Evolutionary conservation across 1,139 yeast genomes (phyloP).

Genomic region (Hemisphaericaspora subhashii): DNA sequence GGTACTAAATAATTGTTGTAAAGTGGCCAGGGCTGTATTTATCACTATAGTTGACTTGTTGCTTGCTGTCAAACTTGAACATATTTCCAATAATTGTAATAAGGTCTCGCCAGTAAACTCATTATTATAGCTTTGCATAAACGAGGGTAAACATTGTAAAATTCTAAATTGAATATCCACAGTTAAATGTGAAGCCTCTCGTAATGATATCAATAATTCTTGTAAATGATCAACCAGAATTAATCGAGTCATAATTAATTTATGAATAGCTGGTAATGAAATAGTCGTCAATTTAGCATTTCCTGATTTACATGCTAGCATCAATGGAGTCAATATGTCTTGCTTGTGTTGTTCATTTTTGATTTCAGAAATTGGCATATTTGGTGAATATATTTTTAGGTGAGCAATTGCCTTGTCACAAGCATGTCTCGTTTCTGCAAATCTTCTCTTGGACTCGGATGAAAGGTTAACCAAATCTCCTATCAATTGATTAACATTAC

Average conservation of each 20-base stretch:
- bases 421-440: slow-evolving; percentile 63
- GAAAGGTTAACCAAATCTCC: slow-evolving; percentile 60
- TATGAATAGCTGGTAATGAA: slow-evolving; percentile 69
- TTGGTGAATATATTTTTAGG: slow-evolving; percentile 32
- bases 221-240: slow-evolving; percentile 54
- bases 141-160: slow-evolving; percentile 78
- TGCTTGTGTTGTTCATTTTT: slow-evolving; percentile 38
- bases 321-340: slow-evolving; percentile 66
- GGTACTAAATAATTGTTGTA: slow-evolving; percentile 77
- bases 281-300: slow-evolving; percentile 72
- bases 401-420: slow-evolving; percentile 60
- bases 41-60: slow-evolving; percentile 75
- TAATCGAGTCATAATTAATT: slow-evolving; percentile 48
- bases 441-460: slow-evolving; percentile 70
- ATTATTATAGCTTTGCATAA: slow-evolving; percentile 62
- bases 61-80: slow-evolving; percentile 68
- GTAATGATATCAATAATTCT: slow-evolving; percentile 61
- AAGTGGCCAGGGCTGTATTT: slow-evolving; percentile 92
- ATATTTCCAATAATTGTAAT: slow-evolving; percentile 61
- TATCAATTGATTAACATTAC: slow-evolving; percentile 44
- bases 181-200: slow-evolving; percentile 74
- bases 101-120: slow-evolving; percentile 57
- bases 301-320: slow-evolving; percentile 70
- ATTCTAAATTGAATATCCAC: slow-evolving; percentile 83
- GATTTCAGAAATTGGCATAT: slow-evolving; percentile 18